Evolutionary conservation across 1,139 yeast species (phyloP), one percentile per base, ranked within the genome.

Genomic region (Diutina neorugosa): DNA sequence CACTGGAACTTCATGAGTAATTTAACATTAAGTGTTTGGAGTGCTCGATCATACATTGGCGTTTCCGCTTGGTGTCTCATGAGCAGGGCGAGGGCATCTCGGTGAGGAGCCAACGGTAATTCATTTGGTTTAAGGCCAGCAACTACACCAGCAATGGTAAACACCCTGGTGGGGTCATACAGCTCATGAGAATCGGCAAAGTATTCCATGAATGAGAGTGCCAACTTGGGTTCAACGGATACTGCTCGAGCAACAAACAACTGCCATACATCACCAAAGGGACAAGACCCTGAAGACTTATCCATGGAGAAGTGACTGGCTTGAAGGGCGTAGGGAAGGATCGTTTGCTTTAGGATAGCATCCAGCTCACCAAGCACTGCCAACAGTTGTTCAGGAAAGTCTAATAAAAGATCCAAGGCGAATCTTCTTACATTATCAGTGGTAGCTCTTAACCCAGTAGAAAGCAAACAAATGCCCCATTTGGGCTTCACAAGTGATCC

Each of bases 391-490:
- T 68, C 59, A 3, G 81, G 77, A 52, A 87, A 70, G 2, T 78
- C 69, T 50, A 86, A 71, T 50, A 88, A 69, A 51, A 87, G 65
- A 7, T 75, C 73, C 57, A 85, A 68, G 1, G 88, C 71, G 60
- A 81, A 82, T 58, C 79, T 82, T 54, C 94, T 72, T 0, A 90
- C 90, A 7, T 91, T 78, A 54, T 89, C 96, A 81, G 85, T 82
- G 0, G 90, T 77, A 0, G 95, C 90, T 53, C 72, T 77, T 57
- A 89, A 75, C 0, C 96, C 96, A 4, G 91, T 84, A 1, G 90
- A 77, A 4, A 90, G 69, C 20, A 90, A 68, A 8, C 86, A 74
- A 57, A 86, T 70, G 0, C 87, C 85, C 95, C 96, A 90, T 0
- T 79, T 71, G 0, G 91, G 82, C 54, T 81, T 78, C 43, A 84